Percentiles rank a stretch among this genome's conserved stretches.
These are phyloP conservation scores for Fomitiporia mediterranea DNA, from an alignment of 1,284 basidiomycete species.

Conservation along the genomic window DNA sequence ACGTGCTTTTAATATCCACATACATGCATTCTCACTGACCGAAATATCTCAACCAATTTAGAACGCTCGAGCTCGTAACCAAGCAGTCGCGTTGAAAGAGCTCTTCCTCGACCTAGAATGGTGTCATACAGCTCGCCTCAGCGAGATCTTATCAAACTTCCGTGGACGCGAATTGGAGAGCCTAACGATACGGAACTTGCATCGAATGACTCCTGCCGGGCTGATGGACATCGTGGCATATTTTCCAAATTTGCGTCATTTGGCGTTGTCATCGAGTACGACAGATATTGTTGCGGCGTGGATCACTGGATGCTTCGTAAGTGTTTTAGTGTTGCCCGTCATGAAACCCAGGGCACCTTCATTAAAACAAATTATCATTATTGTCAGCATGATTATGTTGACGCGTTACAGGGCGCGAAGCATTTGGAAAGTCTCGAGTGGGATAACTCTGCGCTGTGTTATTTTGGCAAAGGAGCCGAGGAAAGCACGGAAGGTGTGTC, in stretches of 20 bases:
- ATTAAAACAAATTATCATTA: not conserved
- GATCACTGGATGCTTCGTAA: slow-evolving; percentile 1
- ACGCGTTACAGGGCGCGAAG: not conserved
- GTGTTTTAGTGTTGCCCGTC: not conserved
- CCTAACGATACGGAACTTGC: not conserved
- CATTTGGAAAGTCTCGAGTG: not conserved
- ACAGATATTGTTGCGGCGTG: slow-evolving; percentile 4
- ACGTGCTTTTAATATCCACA: too few species aligned
- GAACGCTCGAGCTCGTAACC: not conserved
- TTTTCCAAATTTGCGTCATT: not conserved
- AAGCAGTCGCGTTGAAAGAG: not conserved
- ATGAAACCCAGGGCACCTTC: too few species aligned
- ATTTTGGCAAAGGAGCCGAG: not conserved
- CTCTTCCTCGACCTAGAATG: slow-evolving; percentile 2
- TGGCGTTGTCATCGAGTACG: slow-evolving; percentile 2
- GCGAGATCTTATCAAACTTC: not conserved
- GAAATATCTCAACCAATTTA: too few species aligned
- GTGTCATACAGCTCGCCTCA: not conserved
- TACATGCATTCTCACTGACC: too few species aligned
- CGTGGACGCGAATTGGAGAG: not conserved
- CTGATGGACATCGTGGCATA: not conserved
- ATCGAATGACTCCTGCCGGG: not conserved
- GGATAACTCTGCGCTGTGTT: not conserved
- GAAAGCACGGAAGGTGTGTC: not conserved
- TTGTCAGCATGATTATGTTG: not conserved